Evolutionary conservation across 768 basidiomycete genomes (phyloP), one percentile per base, ranked within the genome.

Genomic region (Termitomyces sp.): DNA sequence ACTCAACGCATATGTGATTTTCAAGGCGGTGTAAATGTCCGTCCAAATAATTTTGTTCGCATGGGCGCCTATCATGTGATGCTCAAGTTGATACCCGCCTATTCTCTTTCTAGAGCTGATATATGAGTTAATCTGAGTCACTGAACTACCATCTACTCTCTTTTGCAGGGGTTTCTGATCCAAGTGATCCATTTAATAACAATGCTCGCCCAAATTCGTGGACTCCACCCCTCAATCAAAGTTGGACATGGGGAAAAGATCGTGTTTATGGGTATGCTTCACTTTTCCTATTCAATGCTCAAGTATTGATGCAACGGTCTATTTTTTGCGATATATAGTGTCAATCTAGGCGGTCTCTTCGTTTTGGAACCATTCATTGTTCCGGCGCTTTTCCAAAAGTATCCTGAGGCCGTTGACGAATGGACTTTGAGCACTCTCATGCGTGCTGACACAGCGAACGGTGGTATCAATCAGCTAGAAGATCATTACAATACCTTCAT

Each of bases 401-500:
- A 89, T 70, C 76, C 83, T 11, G 72, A 75, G 20, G 78, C 85
- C 5, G 75, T 81, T 12, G 91, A 93, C 68, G 91, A 93, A 73
- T 92, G 88, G 87, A 86, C 84, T 17, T 79, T 93, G 62, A 86
- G 83, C 60, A 73, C 76, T 52, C 77, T 85, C 47, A 86, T 94
- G 84, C 75, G 79, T 14, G 80, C 77, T 9, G 89, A 89, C 54
- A 71, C 74, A 10, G 71, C 73, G 11, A 71, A 65, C 54, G 76
- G 76, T 8, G 86, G 87, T 2, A 75, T 88, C 50, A 71, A 76
- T 62, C 83, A 83, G 72, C 77, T 96, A 63, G 87, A 88, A 69
- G 76, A 87, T 45, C 94, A 96, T 71, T 95, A 96, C 71, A 79
- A 83, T 52, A 92, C 90, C 2, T 96, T 94, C 71, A 86, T 95